Base-by-base conservation (phyloP, 2,329 filamentous ascomycete species). In the Phyllosticta paracitricarpa region DNA sequence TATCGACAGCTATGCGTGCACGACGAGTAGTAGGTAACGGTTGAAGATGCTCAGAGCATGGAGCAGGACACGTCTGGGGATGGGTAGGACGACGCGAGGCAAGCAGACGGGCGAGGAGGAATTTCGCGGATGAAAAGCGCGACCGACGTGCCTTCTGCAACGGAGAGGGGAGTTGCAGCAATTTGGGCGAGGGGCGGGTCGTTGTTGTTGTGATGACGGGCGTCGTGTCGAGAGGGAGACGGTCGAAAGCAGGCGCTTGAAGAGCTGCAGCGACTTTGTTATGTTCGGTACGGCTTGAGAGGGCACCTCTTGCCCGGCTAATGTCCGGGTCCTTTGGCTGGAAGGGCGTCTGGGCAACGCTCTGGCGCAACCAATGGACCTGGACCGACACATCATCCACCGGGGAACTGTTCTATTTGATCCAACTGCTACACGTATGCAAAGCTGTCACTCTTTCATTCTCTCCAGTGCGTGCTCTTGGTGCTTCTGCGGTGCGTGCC, bases 261-360 rank as follows among this genome's bases (percentile, higher is more conserved):
- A n/a, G n/a, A 62, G 63, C 62, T 70, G 66, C 65, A 66, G 64
- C 67, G 61, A 54, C 26, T 62, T 70, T 72, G 71, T 74, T 75
- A 68, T 72, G 70, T 35, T 22, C 19, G 19, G 19, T 22, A 22
- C 55, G 40, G 53, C 6, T 7, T 8, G 28, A 8, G 28, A 30
- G 28, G 28, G 6, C 28, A 30, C 28, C 19, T 22, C 19, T 22
- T 30, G 28, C 28, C 3, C 28, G 28, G 28, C 9, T 30, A 30
- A 30, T 30, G 28, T 30, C 28, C 28, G 28, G 28, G 6, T 30
- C 28, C 19, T 22, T 30, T 30, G 9, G 28, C 28, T 30, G 28
- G 28, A 1, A 22, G 19, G 19, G 19, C 19, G 19, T 22, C 19
- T 22, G 19, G 19, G 19, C 19, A 22, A 22, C 19, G 19, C 19